Conservation (phyloP, 164 flowering plant genomes). For the Stephania cephalantha region DNA sequence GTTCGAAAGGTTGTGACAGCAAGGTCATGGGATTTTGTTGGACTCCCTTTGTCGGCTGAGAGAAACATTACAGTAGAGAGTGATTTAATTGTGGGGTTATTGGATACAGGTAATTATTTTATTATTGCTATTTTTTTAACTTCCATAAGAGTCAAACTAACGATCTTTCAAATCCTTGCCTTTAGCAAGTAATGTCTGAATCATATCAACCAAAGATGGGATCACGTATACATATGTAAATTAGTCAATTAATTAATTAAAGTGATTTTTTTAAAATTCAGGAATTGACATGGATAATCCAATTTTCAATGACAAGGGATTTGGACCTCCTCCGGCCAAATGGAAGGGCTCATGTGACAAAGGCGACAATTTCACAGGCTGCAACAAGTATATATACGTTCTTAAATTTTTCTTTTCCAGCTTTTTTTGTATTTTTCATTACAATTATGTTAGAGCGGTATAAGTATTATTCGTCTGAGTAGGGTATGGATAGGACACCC, state of each 20-base stretch:
- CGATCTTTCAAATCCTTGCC: no score
- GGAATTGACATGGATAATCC: not conserved
- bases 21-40: constrained; percentile 1
- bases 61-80: not conserved
- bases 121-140: no score
- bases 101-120: not conserved
- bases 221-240: no score
- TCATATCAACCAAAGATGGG: no score
- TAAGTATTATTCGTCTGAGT: no score
- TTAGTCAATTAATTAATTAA: not conserved
- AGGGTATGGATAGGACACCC: no score
- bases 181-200: no score
- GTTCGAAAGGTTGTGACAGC: not conserved
- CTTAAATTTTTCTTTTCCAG: no score
- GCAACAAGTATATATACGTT: not conserved
- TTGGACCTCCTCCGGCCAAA: not conserved
- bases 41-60: not conserved
- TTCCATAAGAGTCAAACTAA: no score
- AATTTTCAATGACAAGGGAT: no score
- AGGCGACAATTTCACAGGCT: not conserved
- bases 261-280: not conserved
- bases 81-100: not conserved
- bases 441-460: no score
- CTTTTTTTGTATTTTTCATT: no score
- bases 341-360: not conserved